phyloP scores from a whole-genome alignment of 2,329 filamentous ascomycete genomes.

The Magnaporthiopsis incrustans region DNA sequence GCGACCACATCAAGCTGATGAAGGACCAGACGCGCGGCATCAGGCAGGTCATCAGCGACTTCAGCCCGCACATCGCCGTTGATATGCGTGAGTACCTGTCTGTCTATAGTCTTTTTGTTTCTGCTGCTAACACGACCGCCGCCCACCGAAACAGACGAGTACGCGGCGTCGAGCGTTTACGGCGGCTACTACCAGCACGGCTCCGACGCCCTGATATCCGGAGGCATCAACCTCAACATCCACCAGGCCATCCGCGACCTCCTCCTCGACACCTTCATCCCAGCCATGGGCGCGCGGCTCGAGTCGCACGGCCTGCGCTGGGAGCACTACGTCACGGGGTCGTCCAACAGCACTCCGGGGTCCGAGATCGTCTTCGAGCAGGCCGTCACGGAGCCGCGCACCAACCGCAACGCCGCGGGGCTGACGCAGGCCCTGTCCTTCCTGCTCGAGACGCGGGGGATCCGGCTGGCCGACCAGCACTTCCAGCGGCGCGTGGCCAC shows the following conservation, averaged over 20 bases:
- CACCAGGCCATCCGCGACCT: neutral
- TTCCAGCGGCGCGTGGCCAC: conserved; percentile 4
- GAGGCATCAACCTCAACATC: conserved; percentile 4
- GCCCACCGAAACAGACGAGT: neutral
- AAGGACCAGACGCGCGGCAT: conserved; percentile 2
- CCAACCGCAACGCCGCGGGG: conserved; percentile 2
- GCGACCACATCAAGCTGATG: conserved; percentile 6
- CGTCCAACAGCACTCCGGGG: conserved; percentile 1
- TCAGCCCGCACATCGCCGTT: conserved; percentile 4
- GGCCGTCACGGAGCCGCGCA: conserved; percentile 5
- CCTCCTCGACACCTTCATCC: neutral
- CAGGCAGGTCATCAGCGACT: conserved; percentile 1
- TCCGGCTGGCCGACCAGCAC: conserved; percentile 5
- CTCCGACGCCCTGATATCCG: conserved; percentile 1
- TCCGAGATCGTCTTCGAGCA: conserved; percentile 1
- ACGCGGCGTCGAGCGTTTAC: neutral
- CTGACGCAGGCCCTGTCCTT: conserved; percentile 3
- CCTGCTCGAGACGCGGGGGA: conserved; percentile 6
- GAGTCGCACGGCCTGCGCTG: conserved; percentile 3
- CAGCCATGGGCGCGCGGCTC: neutral
- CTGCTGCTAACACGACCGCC: neutral
- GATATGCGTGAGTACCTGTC: neutral
- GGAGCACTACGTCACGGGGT: conserved; percentile 6
- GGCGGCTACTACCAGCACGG: conserved; percentile 5
- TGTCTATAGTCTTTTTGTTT: too few species aligned